Percentiles rank a stretch among this genome's conserved stretches.
phyloP scores from a whole-genome alignment of 1,139 yeast species.

The Yamadazyma jaroonii region DNA sequence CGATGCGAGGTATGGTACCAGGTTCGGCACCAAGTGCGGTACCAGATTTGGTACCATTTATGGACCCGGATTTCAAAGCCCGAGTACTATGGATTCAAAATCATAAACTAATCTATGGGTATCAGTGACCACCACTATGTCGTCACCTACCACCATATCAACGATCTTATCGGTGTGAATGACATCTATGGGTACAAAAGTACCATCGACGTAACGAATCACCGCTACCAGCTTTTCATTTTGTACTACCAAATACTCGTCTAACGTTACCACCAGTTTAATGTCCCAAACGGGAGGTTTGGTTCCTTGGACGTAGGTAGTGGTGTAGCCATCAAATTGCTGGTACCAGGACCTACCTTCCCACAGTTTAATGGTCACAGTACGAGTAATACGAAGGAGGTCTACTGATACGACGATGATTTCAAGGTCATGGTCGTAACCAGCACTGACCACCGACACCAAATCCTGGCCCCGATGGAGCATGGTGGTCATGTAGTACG shows the following conservation, averaged over 20 bases:
- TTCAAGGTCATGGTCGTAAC: slow-evolving; percentile 12
- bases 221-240: slow-evolving; percentile 11
- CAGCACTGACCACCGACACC: slow-evolving; percentile 14
- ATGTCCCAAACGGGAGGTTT: not conserved
- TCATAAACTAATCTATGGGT: slow-evolving; percentile 9
- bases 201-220: slow-evolving; percentile 7
- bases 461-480: slow-evolving; percentile 11
- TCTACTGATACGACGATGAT: slow-evolving; percentile 18
- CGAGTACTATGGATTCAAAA: not conserved
- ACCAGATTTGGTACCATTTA: too few species aligned
- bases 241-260: slow-evolving; percentile 10
- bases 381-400: slow-evolving; percentile 16
- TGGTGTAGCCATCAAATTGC: slow-evolving; percentile 9
- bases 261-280: not conserved
- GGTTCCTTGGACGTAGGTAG: slow-evolving; percentile 1
- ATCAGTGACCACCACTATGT: slow-evolving; percentile 3
- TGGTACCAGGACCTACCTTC: slow-evolving; percentile 11
- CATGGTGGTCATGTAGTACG: slow-evolving; percentile 11
- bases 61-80: too few species aligned
- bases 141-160: not conserved
- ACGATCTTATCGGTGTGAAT: slow-evolving; percentile 10
- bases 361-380: slow-evolving; percentile 4
- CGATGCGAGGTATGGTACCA: too few species aligned
- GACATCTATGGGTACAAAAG: slow-evolving; percentile 11
- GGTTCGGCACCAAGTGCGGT: too few species aligned